phyloP scores from a whole-genome alignment of 345 rosid genomes.

The Brassica carinata region DNA sequence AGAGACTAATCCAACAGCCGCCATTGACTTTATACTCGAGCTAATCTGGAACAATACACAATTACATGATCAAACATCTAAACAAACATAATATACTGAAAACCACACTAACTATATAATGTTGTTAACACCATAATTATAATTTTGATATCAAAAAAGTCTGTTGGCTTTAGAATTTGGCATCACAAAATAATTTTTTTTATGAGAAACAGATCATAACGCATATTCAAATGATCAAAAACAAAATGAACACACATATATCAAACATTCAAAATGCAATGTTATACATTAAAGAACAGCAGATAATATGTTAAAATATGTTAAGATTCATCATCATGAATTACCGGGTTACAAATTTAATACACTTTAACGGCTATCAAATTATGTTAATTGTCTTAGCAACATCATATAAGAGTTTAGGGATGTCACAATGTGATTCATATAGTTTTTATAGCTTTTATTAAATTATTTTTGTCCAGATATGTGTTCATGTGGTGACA shows the following conservation, averaged over 20 bases:
- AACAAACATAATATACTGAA: not conserved
- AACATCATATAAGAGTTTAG: not conserved
- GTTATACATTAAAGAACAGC: not conserved
- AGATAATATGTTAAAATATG: not conserved
- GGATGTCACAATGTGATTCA: not conserved
- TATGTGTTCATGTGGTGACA: no score
- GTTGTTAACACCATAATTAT: no score
- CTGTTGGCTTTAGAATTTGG: not conserved
- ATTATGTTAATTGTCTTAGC: not conserved
- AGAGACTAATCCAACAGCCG: not conserved
- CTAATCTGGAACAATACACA: not conserved
- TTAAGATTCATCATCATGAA: not conserved
- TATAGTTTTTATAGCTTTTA: no score
- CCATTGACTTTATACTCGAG: not conserved
- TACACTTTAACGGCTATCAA: not conserved
- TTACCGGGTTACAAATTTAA: not conserved
- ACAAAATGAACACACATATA: not conserved
- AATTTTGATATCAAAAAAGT: not conserved
- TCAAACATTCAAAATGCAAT: not conserved
- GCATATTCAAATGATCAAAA: not conserved
- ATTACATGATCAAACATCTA: not conserved
- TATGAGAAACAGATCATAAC: not conserved
- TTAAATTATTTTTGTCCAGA: no score
- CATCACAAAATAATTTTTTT: not conserved
- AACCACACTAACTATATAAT: not conserved